These are phyloP conservation scores for Mucor lusitanicus DNA, from an alignment of 371 early-diverging fungal species.

Conservation along the genomic window DNA sequence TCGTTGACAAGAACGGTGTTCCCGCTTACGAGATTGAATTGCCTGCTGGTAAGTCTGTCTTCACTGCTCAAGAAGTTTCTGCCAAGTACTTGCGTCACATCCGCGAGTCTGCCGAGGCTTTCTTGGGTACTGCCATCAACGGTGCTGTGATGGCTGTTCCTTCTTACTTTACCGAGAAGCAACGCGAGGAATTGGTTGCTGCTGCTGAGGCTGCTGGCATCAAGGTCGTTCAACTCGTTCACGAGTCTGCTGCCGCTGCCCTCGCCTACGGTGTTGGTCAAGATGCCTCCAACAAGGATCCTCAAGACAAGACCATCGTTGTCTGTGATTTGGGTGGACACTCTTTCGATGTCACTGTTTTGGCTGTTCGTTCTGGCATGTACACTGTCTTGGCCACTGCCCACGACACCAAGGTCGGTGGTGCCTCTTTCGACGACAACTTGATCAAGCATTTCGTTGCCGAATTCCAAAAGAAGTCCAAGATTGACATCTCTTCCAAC, in stretches of 20 bases:
- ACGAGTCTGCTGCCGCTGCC: constrained; percentile 97
- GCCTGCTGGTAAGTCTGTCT: constrained; percentile 60
- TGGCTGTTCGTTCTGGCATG: constrained; percentile 88
- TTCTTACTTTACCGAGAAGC: constrained; percentile 86
- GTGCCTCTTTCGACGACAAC: constrained; percentile 90
- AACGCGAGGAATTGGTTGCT: constrained; percentile 78
- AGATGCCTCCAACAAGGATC: constrained; percentile 52
- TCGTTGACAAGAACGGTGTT: constrained; percentile 67
- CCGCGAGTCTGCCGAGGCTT: constrained; percentile 88
- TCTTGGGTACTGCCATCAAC: constrained; percentile 77
- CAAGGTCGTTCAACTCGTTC: constrained; percentile 83
- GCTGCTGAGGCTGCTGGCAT: constrained; percentile 93
- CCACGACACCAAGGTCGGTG: constrained; percentile 88
- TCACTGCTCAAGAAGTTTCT: constrained; percentile 74
- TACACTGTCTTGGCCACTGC: constrained; percentile 84
- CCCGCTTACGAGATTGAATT: constrained; percentile 81
- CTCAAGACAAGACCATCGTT: constrained; percentile 79
- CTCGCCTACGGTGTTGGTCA: constrained; percentile 87
- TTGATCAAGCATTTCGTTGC: constrained; percentile 82
- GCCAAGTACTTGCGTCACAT: constrained; percentile 81
- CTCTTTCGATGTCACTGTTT: constrained; percentile 90
- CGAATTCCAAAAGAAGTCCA: constrained; percentile 89
- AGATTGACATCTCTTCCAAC: constrained; percentile 76
- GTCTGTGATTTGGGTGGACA: constrained; percentile 98
- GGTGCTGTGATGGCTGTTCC: constrained; percentile 96